These are phyloP conservation scores for Metschnikowia anglica DNA, from an alignment of 805 yeast species.

Conservation along the genomic window DNA sequence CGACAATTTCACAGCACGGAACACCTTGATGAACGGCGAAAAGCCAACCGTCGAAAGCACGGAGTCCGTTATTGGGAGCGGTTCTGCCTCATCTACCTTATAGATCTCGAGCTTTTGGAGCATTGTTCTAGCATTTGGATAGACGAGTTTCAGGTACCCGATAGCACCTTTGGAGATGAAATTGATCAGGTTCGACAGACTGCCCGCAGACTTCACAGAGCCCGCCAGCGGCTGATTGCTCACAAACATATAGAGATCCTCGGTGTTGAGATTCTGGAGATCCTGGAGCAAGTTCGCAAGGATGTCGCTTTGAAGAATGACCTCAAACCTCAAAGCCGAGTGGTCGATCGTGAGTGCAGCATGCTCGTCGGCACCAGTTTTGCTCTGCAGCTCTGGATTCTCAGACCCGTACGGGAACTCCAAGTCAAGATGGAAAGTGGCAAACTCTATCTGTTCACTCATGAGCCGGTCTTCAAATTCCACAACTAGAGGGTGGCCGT, in stretches of 20 bases:
- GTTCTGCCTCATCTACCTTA: constrained; percentile 17
- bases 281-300: constrained; percentile 38
- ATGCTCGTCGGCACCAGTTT: constrained; percentile 1
- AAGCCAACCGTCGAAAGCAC: constrained; percentile 34
- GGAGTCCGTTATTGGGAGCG: constrained; percentile 22
- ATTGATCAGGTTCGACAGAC: constrained; percentile 37
- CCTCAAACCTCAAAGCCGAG: constrained; percentile 32
- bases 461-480: constrained; percentile 43
- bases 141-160: constrained; percentile 64
- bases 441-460: constrained; percentile 43
- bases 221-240: constrained; percentile 21
- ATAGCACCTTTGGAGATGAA: constrained; percentile 72
- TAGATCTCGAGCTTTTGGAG: constrained; percentile 57
- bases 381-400: constrained; percentile 16
- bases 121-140: constrained; percentile 62
- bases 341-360: constrained; percentile 28
- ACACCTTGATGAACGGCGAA: constrained; percentile 32
- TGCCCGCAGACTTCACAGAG: background rate
- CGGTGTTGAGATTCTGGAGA: constrained; percentile 36
- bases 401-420: constrained; percentile 27
- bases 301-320: constrained; percentile 41
- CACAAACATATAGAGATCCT: constrained; percentile 32
- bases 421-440: constrained; percentile 36
- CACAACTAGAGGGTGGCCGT: constrained; percentile 39
- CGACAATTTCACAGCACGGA: constrained; percentile 38